Percentiles rank a stretch among this genome's conserved stretches.
These are phyloP conservation scores for Komagataea norvegica DNA, from an alignment of 1,139 yeast species.

Conservation along the genomic window DNA sequence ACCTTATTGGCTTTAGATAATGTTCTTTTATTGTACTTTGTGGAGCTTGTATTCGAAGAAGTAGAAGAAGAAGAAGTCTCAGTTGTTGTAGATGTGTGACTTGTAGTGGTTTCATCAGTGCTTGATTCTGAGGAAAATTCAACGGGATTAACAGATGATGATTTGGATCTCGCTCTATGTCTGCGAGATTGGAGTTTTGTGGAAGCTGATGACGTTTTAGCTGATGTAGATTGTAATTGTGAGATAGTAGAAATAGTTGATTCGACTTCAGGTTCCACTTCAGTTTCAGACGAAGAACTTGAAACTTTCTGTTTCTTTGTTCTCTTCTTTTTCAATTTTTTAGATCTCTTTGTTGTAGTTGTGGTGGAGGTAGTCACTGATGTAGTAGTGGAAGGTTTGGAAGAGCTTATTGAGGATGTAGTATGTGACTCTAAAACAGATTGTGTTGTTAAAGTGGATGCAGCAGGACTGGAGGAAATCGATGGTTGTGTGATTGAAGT, in stretches of 20 bases:
- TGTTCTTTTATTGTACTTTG: no score
- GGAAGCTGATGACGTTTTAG: no score
- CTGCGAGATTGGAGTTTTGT: no score
- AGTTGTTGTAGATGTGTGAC: no score
- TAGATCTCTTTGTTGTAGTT: neutral
- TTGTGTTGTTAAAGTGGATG: neutral
- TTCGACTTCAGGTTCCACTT: neutral
- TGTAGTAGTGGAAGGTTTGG: neutral
- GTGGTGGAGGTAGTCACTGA: neutral
- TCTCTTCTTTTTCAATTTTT: constrained; percentile 5
- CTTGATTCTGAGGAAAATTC: no score
- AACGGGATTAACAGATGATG: no score
- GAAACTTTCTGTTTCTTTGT: constrained; percentile 1
- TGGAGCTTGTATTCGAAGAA: no score
- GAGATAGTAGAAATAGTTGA: no score
- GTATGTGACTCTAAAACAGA: constrained; percentile 1
- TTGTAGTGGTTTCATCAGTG: neutral
- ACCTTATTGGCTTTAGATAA: no score
- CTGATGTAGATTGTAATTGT: neutral
- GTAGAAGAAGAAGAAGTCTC: no score
- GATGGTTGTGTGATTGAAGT: constrained; percentile 1
- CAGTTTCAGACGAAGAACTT: neutral
- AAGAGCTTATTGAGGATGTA: neutral
- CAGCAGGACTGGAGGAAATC: neutral
- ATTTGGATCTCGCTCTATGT: no score